phyloP scores from a whole-genome alignment of 441 rosid species.

The Syzygium syzygioides region DNA sequence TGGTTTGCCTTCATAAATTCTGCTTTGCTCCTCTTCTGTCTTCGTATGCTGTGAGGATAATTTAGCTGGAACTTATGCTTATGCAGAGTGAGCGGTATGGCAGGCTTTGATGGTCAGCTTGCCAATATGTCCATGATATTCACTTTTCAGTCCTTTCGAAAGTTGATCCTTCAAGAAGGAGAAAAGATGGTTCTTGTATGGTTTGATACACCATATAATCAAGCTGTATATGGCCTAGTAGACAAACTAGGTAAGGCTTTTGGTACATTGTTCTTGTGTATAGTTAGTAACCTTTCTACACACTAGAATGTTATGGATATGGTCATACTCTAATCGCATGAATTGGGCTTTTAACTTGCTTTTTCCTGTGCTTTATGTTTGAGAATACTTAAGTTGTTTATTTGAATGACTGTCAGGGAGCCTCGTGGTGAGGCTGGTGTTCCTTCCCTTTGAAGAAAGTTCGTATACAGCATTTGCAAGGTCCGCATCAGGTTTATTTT shows the following conservation, averaged over 20 bases:
- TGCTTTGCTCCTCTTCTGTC: background rate
- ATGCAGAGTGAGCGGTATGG: slow-evolving; percentile 44
- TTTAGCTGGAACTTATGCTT: slow-evolving; percentile 2
- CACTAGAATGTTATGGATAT: background rate
- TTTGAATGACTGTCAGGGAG: slow-evolving; percentile 50
- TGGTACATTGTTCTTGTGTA: background rate
- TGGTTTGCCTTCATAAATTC: background rate
- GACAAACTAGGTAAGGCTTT: slow-evolving; percentile 57
- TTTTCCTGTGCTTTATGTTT: background rate
- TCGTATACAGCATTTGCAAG: slow-evolving; percentile 91
- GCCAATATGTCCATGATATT: slow-evolving; percentile 77
- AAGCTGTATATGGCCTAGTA: slow-evolving; percentile 91
- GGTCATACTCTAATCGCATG: background rate
- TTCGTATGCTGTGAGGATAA: background rate
- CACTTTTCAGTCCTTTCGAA: slow-evolving; percentile 77
- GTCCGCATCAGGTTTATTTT: slow-evolving; percentile 90
- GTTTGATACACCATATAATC: slow-evolving; percentile 94
- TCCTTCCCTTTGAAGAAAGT: slow-evolving; percentile 97
- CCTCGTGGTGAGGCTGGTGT: slow-evolving; percentile 87
- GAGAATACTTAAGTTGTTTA: slow-evolving; percentile 1
- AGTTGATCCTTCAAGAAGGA: slow-evolving; percentile 94
- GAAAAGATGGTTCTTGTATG: slow-evolving; percentile 92
- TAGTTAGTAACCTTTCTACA: background rate
- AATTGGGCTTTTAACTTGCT: background rate
- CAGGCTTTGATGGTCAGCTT: slow-evolving; percentile 66